A percentile compares a stretch with the other conserved stretches of the same genome.
Conservation (phyloP, 2,329 filamentous ascomycete species). For the Calonectria honghensis region DNA sequence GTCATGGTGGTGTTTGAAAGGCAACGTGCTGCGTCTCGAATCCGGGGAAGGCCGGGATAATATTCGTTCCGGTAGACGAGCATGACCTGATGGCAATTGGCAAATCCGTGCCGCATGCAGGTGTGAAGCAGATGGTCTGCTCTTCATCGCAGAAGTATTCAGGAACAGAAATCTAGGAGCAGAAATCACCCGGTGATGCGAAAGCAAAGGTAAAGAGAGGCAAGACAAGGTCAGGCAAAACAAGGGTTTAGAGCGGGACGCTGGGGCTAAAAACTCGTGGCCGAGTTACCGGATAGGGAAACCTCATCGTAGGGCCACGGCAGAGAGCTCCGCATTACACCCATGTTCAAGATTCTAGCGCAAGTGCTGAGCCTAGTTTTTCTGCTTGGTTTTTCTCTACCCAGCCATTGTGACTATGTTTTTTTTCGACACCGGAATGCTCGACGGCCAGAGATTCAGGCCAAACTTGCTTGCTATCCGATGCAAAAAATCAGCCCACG, state of each 20-base stretch:
- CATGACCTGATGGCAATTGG: constrained; percentile 21
- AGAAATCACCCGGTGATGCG: not conserved
- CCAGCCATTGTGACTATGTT: not conserved
- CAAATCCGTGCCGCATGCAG: not conserved
- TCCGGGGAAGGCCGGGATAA: constrained; percentile 36
- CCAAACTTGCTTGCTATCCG: not conserved
- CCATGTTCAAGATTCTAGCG: constrained; percentile 5
- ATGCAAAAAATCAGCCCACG: no score
- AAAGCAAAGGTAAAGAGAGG: not conserved
- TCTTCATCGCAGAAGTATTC: not conserved
- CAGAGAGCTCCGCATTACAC: constrained; percentile 1
- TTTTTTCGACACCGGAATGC: not conserved
- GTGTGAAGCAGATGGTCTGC: not conserved
- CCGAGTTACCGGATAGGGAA: constrained; percentile 33
- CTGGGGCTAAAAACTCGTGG: constrained; percentile 7
- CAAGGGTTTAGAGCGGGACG: not conserved
- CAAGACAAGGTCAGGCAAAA: not conserved
- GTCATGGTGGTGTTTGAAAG: constrained; percentile 4
- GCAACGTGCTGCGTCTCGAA: constrained; percentile 15
- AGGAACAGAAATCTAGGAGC: not conserved
- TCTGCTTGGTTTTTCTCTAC: not conserved
- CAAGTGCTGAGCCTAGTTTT: not conserved
- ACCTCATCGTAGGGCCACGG: constrained; percentile 30
- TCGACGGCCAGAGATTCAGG: not conserved
- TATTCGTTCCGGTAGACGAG: not conserved